Conservation (phyloP, 148 eudicot genomes). For the Camellia japonica region DNA sequence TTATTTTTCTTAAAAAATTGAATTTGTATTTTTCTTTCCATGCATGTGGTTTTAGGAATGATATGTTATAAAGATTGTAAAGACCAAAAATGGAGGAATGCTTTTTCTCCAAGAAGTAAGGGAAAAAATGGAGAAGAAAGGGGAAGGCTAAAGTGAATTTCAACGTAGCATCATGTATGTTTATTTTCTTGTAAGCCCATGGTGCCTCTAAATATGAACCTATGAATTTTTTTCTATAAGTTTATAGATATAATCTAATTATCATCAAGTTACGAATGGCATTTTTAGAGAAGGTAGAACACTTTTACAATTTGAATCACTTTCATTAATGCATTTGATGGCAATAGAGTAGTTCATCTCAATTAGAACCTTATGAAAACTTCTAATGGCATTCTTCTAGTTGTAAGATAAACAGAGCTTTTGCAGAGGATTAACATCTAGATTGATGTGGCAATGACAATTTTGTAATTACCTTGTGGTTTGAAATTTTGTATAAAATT, state of each 20-base stretch:
- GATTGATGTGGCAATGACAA: neutral
- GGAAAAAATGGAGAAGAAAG: conserved; percentile 1
- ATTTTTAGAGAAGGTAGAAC: neutral
- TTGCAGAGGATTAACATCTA: neutral
- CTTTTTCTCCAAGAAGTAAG: neutral
- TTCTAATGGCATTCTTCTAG: too few species aligned
- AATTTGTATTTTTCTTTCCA: neutral
- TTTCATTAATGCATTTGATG: neutral
- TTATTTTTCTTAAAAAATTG: neutral
- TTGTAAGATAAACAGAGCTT: neutral
- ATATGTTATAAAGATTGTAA: neutral
- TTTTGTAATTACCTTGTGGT: neutral
- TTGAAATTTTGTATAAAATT: neutral
- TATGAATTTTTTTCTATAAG: neutral
- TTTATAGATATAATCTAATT: neutral
- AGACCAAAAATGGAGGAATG: neutral
- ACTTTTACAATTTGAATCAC: neutral
- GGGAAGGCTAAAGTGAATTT: conserved; percentile 5
- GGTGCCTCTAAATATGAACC: neutral
- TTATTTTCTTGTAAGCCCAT: neutral
- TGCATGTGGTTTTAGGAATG: neutral
- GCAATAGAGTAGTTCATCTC: too few species aligned
- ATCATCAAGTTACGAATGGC: neutral
- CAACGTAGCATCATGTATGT: too few species aligned
- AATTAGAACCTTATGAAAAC: too few species aligned